Evolutionary conservation across 176 grass and related monocot species (phyloP), one percentile per base, ranked within the genome.

Genomic region (Eragrostis curvula): DNA sequence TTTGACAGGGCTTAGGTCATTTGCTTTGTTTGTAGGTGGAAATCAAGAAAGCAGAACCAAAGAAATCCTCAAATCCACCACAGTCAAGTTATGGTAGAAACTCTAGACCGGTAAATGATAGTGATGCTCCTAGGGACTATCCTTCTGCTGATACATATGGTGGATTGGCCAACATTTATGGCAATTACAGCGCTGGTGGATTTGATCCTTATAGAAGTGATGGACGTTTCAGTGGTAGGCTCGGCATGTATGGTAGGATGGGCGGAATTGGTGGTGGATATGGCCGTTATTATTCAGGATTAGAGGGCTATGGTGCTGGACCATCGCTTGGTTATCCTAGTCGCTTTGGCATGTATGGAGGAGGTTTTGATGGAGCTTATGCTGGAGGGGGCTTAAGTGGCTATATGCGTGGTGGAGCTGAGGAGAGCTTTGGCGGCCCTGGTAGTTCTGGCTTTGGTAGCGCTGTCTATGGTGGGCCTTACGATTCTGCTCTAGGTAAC

Each of bases 41-140:
- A 87, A 91, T 98, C 84, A 98, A 98, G 88, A 98, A 89, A 93
- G 96, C 96, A 82, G 92, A 98, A 94, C 96, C 92, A 91, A 98
- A 95, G 96, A 98, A 95, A 91, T 83, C 84, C 64, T 87, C 88
- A 78, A 93, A 91, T 68, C 75, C 79, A 84, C 87, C 84, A 72
- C 48, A 47, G 40, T 78, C 84, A 87, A 73, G 49, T 50, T 75
- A 74, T 94, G 88, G 62, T 97, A 94, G 88, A 74, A 85, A 86
- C 79, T 83, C 92, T 93, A 92, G 88, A 46, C 73, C 86, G 76
- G 89, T 81, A 74, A 87, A 87, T 94, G 84, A 83, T 97, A 92
- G 89, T 74, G 85, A 88, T 76, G 70, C 84, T 79, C 66, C 86
- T 93, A 92, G 92, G 80, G 75, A 85, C 20, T 89, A 78, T 41